A percentile compares a stretch with the other conserved stretches of the same genome.
Evolutionary conservation across 2,329 filamentous ascomycete species (phyloP).

Genomic region (Pseudogymnoascus sp.): DNA sequence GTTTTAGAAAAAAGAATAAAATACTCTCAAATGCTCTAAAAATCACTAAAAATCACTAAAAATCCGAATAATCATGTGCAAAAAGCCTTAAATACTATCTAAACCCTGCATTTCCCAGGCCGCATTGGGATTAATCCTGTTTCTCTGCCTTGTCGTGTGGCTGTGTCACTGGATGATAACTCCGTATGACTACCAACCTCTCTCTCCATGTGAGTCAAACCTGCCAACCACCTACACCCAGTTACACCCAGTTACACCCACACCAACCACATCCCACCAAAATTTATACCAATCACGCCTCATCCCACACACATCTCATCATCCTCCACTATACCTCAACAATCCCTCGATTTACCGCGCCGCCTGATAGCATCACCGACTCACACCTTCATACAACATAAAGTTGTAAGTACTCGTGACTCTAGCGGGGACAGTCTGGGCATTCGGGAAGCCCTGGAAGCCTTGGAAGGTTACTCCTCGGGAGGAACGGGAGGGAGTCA

Average conservation of each 20-base stretch:
- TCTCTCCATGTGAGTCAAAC: conserved; percentile 2
- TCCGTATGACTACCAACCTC: background rate
- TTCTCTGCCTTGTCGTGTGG: conserved; percentile 7
- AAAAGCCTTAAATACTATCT: background rate
- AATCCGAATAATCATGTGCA: background rate
- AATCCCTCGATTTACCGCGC: background rate
- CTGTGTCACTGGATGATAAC: background rate
- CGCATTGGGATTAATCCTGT: background rate
- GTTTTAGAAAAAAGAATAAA: background rate
- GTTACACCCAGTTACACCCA: background rate
- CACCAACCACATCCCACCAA: background rate
- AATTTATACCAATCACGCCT: background rate
- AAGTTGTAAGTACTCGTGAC: background rate
- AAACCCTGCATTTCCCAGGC: background rate
- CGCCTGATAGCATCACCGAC: conserved; percentile 4
- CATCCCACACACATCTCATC: background rate
- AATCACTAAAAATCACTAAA: background rate
- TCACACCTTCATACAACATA: conserved; percentile 6
- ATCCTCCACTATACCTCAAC: background rate
- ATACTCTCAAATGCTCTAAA: background rate
- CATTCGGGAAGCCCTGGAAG: background rate
- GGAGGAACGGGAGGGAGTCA: background rate
- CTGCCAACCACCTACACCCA: background rate
- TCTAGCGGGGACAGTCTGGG: background rate
- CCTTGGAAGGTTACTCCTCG: background rate